phyloP scores from a whole-genome alignment of 139 green algal genomes.

The Closterium sp. region DNA sequence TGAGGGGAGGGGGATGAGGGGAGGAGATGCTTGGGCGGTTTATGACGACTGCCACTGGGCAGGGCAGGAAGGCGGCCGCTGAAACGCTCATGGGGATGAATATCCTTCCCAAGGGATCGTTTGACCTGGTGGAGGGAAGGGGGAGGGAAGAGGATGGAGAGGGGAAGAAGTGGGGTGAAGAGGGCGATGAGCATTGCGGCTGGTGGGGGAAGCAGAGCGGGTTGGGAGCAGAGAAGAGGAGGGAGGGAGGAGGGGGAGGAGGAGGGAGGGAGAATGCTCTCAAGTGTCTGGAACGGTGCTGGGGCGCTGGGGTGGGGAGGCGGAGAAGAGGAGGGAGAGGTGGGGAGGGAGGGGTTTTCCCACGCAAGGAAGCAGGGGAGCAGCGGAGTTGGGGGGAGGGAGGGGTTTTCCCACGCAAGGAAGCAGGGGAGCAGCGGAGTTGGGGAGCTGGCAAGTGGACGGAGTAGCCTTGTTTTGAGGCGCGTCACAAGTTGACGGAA shows the following conservation, averaged over 20 bases:
- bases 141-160: background rate
- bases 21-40: background rate
- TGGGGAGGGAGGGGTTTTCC: too few species aligned
- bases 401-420: too few species aligned
- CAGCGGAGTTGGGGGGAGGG: too few species aligned
- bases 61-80: slow-evolving; percentile 1
- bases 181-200: too few species aligned
- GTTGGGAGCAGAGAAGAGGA: background rate
- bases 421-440: too few species aligned
- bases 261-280: background rate
- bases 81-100: slow-evolving; percentile 13
- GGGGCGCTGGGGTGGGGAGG: background rate
- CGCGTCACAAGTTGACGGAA: too few species aligned
- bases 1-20: too few species aligned
- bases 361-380: too few species aligned
- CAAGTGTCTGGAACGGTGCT: background rate
- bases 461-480: too few species aligned
- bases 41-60: slow-evolving; percentile 21
- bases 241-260: background rate
- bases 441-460: too few species aligned
- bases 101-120: slow-evolving; percentile 14
- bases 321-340: background rate
- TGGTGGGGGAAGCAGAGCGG: too few species aligned
- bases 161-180: too few species aligned
- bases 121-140: background rate